Evolutionary conservation across 2,329 filamentous ascomycete species (phyloP).

Genomic region (Fragosphaeria purpurea): DNA sequence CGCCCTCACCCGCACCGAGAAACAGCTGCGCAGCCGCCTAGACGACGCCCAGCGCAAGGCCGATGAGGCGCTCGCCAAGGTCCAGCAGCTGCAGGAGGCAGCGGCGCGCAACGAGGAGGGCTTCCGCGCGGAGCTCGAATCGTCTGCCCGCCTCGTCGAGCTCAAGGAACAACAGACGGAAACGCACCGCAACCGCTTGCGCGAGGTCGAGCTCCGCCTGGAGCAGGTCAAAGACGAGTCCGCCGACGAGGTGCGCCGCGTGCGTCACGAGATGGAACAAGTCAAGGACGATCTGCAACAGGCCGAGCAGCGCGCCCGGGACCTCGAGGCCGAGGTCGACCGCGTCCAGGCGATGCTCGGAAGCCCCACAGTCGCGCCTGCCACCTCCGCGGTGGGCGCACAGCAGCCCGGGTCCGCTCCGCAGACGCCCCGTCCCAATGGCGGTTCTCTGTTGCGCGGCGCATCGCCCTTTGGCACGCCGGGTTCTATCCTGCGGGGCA

Average conservation of each 20-base stretch:
- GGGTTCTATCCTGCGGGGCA: slow-evolving; percentile 41
- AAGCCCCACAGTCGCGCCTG: slow-evolving; percentile 18
- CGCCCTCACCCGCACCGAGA: slow-evolving; percentile 67
- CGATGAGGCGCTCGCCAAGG: slow-evolving; percentile 69
- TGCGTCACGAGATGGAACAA: slow-evolving; percentile 48
- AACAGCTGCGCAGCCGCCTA: slow-evolving; percentile 68
- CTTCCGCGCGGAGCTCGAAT: slow-evolving; percentile 78
- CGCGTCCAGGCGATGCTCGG: slow-evolving; percentile 40
- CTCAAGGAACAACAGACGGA: slow-evolving; percentile 68
- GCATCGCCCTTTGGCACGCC: slow-evolving; percentile 54
- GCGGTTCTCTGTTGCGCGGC: slow-evolving; percentile 39
- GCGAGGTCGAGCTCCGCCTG: slow-evolving; percentile 54
- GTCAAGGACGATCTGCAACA: slow-evolving; percentile 36
- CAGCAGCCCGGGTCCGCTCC: slow-evolving; percentile 37
- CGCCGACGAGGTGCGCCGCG: slow-evolving; percentile 46
- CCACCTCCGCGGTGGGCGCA: too few relatives aligned
- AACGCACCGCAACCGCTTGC: slow-evolving; percentile 59
- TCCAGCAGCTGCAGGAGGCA: slow-evolving; percentile 78
- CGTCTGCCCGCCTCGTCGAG: slow-evolving; percentile 69
- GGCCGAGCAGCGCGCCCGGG: slow-evolving; percentile 37
- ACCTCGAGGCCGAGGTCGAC: slow-evolving; percentile 44
- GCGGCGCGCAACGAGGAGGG: slow-evolving; percentile 74
- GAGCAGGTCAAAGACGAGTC: slow-evolving; percentile 58
- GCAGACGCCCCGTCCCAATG: slow-evolving; percentile 52
- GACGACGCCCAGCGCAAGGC: slow-evolving; percentile 78